These are phyloP conservation scores for Pezicula neosporulosa DNA, from an alignment of 2,329 filamentous ascomycete species.

Conservation along the genomic window DNA sequence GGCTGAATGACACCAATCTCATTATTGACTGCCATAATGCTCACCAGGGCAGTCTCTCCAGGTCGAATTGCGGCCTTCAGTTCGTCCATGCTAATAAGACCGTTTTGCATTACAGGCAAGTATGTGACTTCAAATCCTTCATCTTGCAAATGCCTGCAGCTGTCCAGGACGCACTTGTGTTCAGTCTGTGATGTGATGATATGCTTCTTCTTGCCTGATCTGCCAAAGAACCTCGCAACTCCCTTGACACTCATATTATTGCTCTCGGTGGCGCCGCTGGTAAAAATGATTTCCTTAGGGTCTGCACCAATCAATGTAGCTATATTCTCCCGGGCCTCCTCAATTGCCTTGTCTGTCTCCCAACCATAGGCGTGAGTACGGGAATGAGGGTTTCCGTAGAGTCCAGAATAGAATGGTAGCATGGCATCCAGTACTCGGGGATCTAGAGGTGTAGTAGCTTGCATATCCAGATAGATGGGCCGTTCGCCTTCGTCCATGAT, in stretches of 20 bases:
- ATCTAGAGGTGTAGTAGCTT: slow-evolving; percentile 93
- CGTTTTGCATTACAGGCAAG: slow-evolving; percentile 81
- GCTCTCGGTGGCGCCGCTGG: slow-evolving; percentile 94
- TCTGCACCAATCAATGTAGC: slow-evolving; percentile 89
- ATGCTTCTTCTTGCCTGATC: slow-evolving; percentile 94
- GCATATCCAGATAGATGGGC: slow-evolving; percentile 98
- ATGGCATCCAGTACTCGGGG: slow-evolving; percentile 94
- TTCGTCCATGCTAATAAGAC: slow-evolving; percentile 79
- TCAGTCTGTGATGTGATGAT: slow-evolving; percentile 97
- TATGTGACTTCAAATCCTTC: slow-evolving; percentile 98
- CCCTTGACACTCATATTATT: slow-evolving; percentile 99
- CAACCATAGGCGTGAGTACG: slow-evolving; percentile 97
- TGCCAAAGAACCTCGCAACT: slow-evolving; percentile 91
- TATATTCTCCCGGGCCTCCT: slow-evolving; percentile 79
- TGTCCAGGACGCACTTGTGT: slow-evolving; percentile 98
- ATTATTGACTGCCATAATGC: slow-evolving; percentile 99
- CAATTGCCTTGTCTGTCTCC: slow-evolving; percentile 94
- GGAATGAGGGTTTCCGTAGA: slow-evolving; percentile 96
- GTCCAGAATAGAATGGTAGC: slow-evolving; percentile 88
- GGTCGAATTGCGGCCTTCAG: slow-evolving; percentile 86
- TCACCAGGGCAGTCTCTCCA: slow-evolving; percentile 80
- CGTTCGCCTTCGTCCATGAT: slow-evolving; percentile 89
- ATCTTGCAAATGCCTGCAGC: slow-evolving; percentile 93
- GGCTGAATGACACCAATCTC: slow-evolving; percentile 99
- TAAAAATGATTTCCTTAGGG: slow-evolving; percentile 98